Evolutionary conservation across 495 filamentous ascomycete genomes (phyloP).

Genomic region (Xylaria intraflava): DNA sequence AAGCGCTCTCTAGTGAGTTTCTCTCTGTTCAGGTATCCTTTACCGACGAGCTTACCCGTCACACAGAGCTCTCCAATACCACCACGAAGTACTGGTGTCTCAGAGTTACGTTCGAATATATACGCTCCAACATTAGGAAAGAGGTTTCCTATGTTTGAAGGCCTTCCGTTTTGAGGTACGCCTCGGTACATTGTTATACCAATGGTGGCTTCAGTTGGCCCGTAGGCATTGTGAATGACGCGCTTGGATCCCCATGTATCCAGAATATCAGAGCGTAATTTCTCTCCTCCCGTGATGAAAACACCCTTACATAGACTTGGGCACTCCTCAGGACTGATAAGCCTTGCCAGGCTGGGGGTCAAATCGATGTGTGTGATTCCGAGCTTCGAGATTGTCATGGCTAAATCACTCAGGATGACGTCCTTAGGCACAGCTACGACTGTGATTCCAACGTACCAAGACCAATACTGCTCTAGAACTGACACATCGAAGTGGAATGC

Average conservation of each 20-base stretch:
- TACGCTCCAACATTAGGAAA: slow-evolving; percentile 78
- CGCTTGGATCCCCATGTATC: slow-evolving; percentile 57
- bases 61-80: slow-evolving; percentile 82
- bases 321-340: slow-evolving; percentile 58
- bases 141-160: slow-evolving; percentile 79
- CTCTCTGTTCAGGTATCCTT: slow-evolving; percentile 75
- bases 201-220: slow-evolving; percentile 87
- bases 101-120: slow-evolving; percentile 63
- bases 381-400: slow-evolving; percentile 58
- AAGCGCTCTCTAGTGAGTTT: slow-evolving; percentile 61
- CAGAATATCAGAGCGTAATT: slow-evolving; percentile 64
- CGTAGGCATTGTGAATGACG: slow-evolving; percentile 71
- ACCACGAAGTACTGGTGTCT: slow-evolving; percentile 66
- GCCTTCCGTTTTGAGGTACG: slow-evolving; percentile 61
- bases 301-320: slow-evolving; percentile 61
- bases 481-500: slow-evolving; percentile 87
- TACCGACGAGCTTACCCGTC: slow-evolving; percentile 77
- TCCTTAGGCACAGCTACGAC: slow-evolving; percentile 72
- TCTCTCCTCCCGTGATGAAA: slow-evolving; percentile 72
- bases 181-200: slow-evolving; percentile 74
- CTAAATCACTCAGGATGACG: slow-evolving; percentile 68
- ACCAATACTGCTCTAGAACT: slow-evolving; percentile 84
- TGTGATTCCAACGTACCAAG: slow-evolving; percentile 76
- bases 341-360: slow-evolving; percentile 59
- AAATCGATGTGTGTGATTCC: slow-evolving; percentile 82